Conservation (phyloP, 2,329 filamentous ascomycete genomes). For the Plectosphaerella cucumerina region DNA sequence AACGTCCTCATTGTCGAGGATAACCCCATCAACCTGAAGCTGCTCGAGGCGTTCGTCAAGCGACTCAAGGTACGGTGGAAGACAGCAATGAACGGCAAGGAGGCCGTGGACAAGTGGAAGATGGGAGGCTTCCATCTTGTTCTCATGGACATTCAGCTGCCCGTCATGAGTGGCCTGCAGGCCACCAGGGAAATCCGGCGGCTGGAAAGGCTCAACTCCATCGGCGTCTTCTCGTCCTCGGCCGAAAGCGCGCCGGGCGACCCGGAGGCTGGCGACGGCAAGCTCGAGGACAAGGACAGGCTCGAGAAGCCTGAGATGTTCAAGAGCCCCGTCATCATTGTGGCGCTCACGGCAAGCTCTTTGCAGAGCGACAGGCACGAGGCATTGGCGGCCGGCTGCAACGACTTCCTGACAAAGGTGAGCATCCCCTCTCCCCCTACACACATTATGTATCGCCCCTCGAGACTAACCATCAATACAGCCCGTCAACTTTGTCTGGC, state of each 20-base stretch:
- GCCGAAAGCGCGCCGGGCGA: conserved; percentile 50
- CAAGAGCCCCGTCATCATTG: conserved; percentile 96
- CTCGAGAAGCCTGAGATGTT: conserved; percentile 68
- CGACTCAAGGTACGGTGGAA: conserved; percentile 93
- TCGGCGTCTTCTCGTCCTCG: conserved; percentile 81
- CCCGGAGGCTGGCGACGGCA: conserved; percentile 33
- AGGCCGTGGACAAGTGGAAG: conserved; percentile 91
- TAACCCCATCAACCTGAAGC: conserved; percentile 93
- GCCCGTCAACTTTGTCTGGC: conserved; percentile 97
- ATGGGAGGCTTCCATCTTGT: conserved; percentile 91
- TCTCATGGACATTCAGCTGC: conserved; percentile 97
- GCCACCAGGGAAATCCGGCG: conserved; percentile 92
- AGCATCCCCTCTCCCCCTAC: conserved; percentile 15
- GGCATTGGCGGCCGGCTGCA: conserved; percentile 90
- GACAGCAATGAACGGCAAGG: conserved; percentile 92
- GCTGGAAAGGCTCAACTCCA: conserved; percentile 84
- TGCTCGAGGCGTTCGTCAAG: conserved; percentile 94
- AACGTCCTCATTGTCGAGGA: conserved; percentile 98
- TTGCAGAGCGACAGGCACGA: conserved; percentile 94
- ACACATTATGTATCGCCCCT: conserved; percentile 1
- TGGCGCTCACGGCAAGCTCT: conserved; percentile 90
- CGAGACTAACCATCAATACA: conserved; percentile 30
- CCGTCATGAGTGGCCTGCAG: conserved; percentile 92
- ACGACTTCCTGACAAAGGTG: conserved; percentile 97
- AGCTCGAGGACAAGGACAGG: conserved; percentile 61